Evolutionary conservation across 129 eudicot species (phyloP).

Genomic region (Lactuca sativa): DNA sequence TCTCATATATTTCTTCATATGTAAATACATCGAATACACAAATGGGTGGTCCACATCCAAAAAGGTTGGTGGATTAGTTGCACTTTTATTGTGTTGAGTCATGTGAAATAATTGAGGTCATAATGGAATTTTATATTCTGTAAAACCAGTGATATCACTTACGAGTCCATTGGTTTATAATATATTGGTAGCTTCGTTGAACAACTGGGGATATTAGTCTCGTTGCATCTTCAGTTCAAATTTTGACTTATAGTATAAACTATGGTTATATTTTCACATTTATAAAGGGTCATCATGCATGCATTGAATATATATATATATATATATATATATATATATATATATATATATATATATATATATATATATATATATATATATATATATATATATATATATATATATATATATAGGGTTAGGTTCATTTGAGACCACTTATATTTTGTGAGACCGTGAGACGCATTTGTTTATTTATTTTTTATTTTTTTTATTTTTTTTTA

Average conservation of each 20-base stretch:
- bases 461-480: too few relatives aligned
- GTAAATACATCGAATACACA: too few relatives aligned
- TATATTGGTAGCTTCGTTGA: neutral
- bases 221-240: conserved; percentile 4
- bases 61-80: conserved; percentile 32
- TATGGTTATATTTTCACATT: neutral
- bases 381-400: too few relatives aligned
- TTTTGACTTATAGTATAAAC: neutral
- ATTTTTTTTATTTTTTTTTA: too few relatives aligned
- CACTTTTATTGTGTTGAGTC: neutral
- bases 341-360: too few relatives aligned
- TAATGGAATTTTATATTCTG: neutral
- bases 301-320: neutral
- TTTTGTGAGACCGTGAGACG: too few relatives aligned
- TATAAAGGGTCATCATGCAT: neutral
- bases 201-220: neutral
- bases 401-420: too few relatives aligned
- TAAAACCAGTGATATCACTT: neutral
- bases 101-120: conserved; percentile 24
- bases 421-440: too few relatives aligned
- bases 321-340: neutral
- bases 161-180: neutral
- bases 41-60: conserved; percentile 6
- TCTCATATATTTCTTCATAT: too few relatives aligned
- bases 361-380: too few relatives aligned